phyloP scores from a whole-genome alignment of 1,284 basidiomycete species.

The Xanthoconium separans region DNA sequence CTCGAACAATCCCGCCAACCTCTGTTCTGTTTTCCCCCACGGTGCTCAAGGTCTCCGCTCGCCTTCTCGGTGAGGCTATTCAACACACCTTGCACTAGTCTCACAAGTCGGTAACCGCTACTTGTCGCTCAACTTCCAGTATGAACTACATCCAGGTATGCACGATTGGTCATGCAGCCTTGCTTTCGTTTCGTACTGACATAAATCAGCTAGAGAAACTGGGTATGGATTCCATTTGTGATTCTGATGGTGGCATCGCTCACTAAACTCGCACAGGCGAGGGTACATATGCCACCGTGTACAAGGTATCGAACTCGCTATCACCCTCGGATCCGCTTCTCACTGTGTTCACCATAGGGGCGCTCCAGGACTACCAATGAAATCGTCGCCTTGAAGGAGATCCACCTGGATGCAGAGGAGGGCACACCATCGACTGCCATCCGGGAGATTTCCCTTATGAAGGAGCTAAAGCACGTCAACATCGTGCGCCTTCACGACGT shows the following conservation, averaged over 20 bases:
- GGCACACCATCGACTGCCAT: constrained; percentile 95
- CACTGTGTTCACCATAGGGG: constrained; percentile 50
- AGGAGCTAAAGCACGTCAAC: constrained; percentile 94
- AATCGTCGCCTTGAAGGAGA: constrained; percentile 90
- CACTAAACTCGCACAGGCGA: constrained; percentile 50
- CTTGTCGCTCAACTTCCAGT: neutral
- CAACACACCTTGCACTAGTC: constrained; percentile 3
- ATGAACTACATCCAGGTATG: constrained; percentile 37
- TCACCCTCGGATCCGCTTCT: neutral
- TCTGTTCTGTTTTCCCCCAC: neutral
- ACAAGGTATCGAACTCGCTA: constrained; percentile 60
- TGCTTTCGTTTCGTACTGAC: constrained; percentile 15
- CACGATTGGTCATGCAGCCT: neutral
- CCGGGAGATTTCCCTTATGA: constrained; percentile 95
- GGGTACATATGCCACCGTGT: constrained; percentile 88
- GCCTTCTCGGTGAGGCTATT: constrained; percentile 3
- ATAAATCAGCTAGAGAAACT: constrained; percentile 32
- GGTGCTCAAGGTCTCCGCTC: neutral
- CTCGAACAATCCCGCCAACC: neutral
- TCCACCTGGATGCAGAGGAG: constrained; percentile 94
- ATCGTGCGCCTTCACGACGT: constrained; percentile 97
- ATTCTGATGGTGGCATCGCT: constrained; percentile 3
- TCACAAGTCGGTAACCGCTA: neutral
- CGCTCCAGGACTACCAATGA: constrained; percentile 85
- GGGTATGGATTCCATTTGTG: constrained; percentile 16